Percentiles rank a stretch among this genome's conserved stretches.
Conservation (phyloP, 208 protist species). For the Wallacemonas sp. region DNA sequence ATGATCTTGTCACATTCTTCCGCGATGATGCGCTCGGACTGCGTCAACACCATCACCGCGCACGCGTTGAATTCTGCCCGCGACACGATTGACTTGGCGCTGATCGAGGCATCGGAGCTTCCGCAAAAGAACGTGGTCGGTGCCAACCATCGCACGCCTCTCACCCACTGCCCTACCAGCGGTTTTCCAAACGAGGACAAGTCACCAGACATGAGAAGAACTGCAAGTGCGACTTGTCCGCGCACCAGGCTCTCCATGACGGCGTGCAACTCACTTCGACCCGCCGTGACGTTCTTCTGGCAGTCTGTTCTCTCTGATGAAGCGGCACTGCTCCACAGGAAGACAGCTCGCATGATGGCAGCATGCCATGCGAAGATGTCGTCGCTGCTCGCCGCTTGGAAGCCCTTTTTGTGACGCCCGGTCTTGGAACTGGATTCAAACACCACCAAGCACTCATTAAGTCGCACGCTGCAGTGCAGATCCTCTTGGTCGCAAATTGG, state of each 20-base stretch:
- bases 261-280: background rate
- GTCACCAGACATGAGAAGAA: constrained; percentile 4
- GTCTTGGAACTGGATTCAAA: too few relatives aligned
- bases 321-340: constrained; percentile 12
- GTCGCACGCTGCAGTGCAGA: background rate
- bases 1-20: background rate
- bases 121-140: background rate
- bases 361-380: constrained; percentile 22
- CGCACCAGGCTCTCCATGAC: constrained; percentile 1
- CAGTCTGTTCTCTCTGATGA: background rate
- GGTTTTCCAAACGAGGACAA: background rate
- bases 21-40: background rate
- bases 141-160: background rate
- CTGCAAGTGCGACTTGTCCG: background rate
- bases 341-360: constrained; percentile 8
- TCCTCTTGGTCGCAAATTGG: constrained; percentile 5
- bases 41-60: background rate
- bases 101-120: background rate
- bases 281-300: background rate
- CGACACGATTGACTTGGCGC: background rate
- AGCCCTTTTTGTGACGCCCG: constrained; percentile 9
- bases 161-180: constrained; percentile 4
- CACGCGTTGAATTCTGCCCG: background rate
- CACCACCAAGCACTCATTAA: background rate
- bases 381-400: background rate